phyloP scores from a whole-genome alignment of 352 stramenopile species.

The Phytophthora sojae region DNA sequence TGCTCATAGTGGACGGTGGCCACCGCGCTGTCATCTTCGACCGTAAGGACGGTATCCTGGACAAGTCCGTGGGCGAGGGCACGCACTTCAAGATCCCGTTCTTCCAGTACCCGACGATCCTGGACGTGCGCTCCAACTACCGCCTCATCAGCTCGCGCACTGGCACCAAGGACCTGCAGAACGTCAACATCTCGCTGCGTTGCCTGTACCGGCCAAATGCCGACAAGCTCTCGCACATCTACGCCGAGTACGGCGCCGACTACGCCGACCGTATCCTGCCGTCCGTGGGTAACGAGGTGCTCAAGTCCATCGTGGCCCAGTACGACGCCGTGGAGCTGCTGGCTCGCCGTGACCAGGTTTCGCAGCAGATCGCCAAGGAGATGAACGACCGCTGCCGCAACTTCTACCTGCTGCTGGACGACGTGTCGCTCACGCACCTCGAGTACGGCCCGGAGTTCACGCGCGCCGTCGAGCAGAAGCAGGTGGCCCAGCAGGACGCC shows the following conservation, averaged over 20 bases:
- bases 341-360: conserved; percentile 98
- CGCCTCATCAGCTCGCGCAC: conserved; percentile 97
- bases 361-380: conserved; percentile 95
- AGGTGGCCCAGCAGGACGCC: conserved; percentile 99
- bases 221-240: conserved; percentile 96
- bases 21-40: conserved; percentile 99
- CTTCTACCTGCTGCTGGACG: conserved; percentile 99
- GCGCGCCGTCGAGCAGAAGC: conserved; percentile 99
- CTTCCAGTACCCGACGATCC: conserved; percentile 97
- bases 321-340: conserved; percentile 99
- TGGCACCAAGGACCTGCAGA: conserved; percentile 99
- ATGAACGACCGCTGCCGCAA: conserved; percentile 96
- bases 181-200: conserved; percentile 99
- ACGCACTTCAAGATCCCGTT: conserved; percentile 99
- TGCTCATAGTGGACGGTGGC: conserved; percentile 95
- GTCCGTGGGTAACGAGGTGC: conserved; percentile 97
- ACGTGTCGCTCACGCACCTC: conserved; percentile 99
- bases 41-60: conserved; percentile 97
- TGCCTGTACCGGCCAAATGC: conserved; percentile 95
- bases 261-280: conserved; percentile 99
- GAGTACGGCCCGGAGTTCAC: conserved; percentile 99
- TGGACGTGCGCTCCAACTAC: conserved; percentile 98
- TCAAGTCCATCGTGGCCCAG: conserved; percentile 96
- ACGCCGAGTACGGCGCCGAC: conserved; percentile 96
- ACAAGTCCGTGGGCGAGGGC: conserved; percentile 96